Evolutionary conservation across 345 rosid species (phyloP).

Genomic region (Corymbia maculata): DNA sequence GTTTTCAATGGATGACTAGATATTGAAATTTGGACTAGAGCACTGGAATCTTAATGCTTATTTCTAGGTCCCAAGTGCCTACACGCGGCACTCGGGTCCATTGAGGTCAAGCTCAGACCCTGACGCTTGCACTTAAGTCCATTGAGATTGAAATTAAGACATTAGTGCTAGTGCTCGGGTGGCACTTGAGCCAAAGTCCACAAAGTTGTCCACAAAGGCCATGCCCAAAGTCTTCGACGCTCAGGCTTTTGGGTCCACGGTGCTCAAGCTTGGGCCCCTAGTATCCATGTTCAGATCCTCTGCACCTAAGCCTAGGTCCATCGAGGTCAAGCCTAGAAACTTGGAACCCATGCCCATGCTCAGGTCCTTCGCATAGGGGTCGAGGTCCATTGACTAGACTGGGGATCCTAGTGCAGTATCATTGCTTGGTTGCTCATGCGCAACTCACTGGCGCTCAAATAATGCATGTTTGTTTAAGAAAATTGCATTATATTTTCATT

Average conservation of each 20-base stretch:
- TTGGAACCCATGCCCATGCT: fast-evolving
- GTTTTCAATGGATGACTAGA: not conserved
- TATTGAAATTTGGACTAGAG: fast-evolving
- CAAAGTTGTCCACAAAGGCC: not conserved
- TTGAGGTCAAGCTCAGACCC: not conserved
- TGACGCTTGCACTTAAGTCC: fast-evolving
- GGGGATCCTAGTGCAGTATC: too few species aligned
- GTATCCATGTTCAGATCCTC: not conserved
- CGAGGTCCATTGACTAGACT: not conserved
- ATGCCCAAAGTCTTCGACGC: not conserved
- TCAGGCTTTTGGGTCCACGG: not conserved
- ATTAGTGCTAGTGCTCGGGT: too few species aligned
- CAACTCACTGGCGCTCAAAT: fast-evolving
- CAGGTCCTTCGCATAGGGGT: not conserved
- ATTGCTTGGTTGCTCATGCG: not conserved
- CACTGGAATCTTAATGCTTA: not conserved
- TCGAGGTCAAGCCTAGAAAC: fast-evolving
- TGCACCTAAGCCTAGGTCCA: not conserved
- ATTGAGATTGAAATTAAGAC: not conserved
- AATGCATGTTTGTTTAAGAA: not conserved
- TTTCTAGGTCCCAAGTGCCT: too few species aligned
- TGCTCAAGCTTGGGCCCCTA: not conserved
- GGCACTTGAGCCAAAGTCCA: not conserved
- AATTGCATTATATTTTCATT: not conserved
- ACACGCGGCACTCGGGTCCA: not conserved